These are phyloP conservation scores for Lactarius evosmus DNA, from an alignment of 768 basidiomycete species.

Conservation along the genomic window DNA sequence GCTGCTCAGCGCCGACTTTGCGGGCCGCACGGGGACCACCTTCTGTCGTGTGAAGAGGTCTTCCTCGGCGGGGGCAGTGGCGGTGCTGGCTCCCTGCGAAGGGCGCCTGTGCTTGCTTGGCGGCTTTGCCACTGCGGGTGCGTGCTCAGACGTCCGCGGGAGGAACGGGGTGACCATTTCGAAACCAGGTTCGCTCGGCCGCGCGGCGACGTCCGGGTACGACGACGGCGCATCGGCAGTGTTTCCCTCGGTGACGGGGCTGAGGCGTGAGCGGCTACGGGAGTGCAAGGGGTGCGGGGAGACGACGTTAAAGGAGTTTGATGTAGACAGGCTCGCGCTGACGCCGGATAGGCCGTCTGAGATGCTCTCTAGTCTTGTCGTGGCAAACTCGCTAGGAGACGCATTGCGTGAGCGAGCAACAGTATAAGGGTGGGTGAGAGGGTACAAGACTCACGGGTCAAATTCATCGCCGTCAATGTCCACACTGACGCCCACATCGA, in stretches of 20 bases:
- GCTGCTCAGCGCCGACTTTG: constrained; percentile 64
- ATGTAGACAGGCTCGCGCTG: constrained; percentile 52
- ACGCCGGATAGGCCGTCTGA: constrained; percentile 62
- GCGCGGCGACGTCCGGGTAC: constrained; percentile 34
- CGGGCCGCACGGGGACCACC: constrained; percentile 43
- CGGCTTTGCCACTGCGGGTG: not conserved
- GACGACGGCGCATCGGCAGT: constrained; percentile 1
- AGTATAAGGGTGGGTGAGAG: not conserved
- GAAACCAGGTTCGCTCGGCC: constrained; percentile 44
- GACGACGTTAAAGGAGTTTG: constrained; percentile 51
- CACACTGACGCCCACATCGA: constrained; percentile 47
- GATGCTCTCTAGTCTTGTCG: constrained; percentile 51
- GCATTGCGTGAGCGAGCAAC: not conserved
- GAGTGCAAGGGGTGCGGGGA: constrained; percentile 44
- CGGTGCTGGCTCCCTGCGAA: constrained; percentile 24
- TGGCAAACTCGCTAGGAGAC: constrained; percentile 59
- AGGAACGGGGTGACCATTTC: constrained; percentile 51
- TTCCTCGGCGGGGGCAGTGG: constrained; percentile 26
- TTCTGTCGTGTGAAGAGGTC: constrained; percentile 50
- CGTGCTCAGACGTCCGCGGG: constrained; percentile 27
- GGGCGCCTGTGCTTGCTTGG: constrained; percentile 22
- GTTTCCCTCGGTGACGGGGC: constrained; percentile 47
- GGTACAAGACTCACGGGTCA: constrained; percentile 66
- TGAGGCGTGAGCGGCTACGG: constrained; percentile 49
- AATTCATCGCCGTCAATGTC: constrained; percentile 68